Evolutionary conservation across 2,329 filamentous ascomycete genomes (phyloP), one percentile per base, ranked within the genome.

Genomic region (Bipolaris bicolor): DNA sequence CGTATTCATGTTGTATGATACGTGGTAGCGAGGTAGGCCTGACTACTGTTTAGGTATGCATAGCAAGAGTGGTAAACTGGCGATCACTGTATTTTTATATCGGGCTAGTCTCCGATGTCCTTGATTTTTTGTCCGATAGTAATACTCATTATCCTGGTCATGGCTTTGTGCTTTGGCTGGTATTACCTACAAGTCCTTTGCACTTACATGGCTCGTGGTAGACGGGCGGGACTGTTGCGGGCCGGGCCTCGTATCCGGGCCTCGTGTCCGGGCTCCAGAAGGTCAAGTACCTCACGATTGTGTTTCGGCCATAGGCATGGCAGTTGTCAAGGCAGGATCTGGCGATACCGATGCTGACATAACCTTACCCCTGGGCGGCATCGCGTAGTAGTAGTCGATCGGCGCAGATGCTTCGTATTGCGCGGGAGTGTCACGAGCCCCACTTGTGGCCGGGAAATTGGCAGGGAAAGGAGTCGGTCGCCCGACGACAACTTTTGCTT

Each of bases 381-480:
- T 36, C 34, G 22, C 15, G 34, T 37, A 31, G 47, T 22, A 45
- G 34, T 37, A 31, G 47, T 31, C 37, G 47, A 55, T 55, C 39
- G 47, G 33, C 52, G 29, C n/a, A 33, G 26, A 43, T 51, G 24
- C 44, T 31, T 36, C 50, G 11, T 37, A 24, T 24, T 10, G 41
- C n/a, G 16, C 13, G 20, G 24, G 39, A 44, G 16, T 31, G 46
- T 48, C 46, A 39, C 29, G 52, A 15, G 39, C 22, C 49, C 52
- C 47, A 51, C 52, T 55, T 13, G 22, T n/a, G 40, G 29, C 29
- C 10, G 29, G 29, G 29, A 52, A 52, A 52, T 52, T 46, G 52
- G 36, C 47, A 40, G 53, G 48, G 53, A 56, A 56, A 56, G 41
- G 53, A 56, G 48, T 50, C 39, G 52, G 29, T 31, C 24, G 33